Conservation (phyloP, 2,329 filamentous ascomycete genomes). For the Rutstroemia sp. region DNA sequence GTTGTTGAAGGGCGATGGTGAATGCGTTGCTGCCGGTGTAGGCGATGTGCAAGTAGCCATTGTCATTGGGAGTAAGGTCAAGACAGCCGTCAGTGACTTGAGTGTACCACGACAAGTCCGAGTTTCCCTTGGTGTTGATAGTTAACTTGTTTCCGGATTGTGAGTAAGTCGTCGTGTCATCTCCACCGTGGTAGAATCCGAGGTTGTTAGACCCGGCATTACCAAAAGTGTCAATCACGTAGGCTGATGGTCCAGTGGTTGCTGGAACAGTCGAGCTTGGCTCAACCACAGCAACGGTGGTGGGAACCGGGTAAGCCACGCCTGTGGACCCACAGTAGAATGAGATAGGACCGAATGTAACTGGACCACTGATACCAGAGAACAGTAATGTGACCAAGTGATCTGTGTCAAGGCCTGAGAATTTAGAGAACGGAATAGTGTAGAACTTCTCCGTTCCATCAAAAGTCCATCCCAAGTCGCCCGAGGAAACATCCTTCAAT, state of each 20-base stretch:
- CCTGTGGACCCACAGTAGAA: conserved; percentile 49
- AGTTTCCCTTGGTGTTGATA: conserved; percentile 46
- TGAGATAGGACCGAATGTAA: conserved; percentile 48
- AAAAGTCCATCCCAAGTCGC: conserved; percentile 51
- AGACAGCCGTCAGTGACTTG: conserved; percentile 48
- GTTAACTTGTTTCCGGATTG: conserved; percentile 45
- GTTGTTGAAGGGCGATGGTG: conserved; percentile 57
- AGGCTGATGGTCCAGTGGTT: conserved; percentile 39
- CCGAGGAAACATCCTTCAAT: conserved; percentile 28
- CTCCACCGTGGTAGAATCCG: conserved; percentile 58
- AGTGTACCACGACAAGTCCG: conserved; percentile 55
- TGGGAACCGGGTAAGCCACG: conserved; percentile 41
- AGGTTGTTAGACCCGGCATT: conserved; percentile 47
- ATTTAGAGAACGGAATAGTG: conserved; percentile 48
- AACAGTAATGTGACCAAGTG: conserved; percentile 48
- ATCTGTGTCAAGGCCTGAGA: conserved; percentile 39
- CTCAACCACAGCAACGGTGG: conserved; percentile 33
- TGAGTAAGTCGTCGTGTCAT: conserved; percentile 48
- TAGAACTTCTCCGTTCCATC: conserved; percentile 54
- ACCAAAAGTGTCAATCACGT: conserved; percentile 56
- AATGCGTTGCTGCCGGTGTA: conserved; percentile 57
- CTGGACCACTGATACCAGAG: conserved; percentile 36
- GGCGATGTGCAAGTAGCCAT: conserved; percentile 56
- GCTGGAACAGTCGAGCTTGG: conserved; percentile 42
- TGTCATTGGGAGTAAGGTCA: conserved; percentile 46